Conservation (phyloP, 139 green algal species). For the Micractinium sp. region DNA sequence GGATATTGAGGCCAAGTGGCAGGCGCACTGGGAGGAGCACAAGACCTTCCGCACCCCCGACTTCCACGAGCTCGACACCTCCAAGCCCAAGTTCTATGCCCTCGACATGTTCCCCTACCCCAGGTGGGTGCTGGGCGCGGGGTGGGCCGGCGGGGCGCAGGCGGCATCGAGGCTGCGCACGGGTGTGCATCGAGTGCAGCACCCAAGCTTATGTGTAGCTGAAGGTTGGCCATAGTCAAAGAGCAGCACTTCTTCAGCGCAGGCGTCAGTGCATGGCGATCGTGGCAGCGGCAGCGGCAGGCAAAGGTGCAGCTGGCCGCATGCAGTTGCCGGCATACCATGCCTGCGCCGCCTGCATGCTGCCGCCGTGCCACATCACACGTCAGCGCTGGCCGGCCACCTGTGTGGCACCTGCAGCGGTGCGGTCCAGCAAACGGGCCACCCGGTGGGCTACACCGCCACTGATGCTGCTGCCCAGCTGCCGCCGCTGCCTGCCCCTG, state of each 20-base stretch:
- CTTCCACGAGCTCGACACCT: constrained; percentile 86
- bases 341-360: background rate
- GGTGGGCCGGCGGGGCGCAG: background rate
- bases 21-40: constrained; percentile 88
- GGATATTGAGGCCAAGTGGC: constrained; percentile 83
- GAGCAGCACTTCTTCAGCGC: no score
- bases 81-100: constrained; percentile 98
- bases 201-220: background rate
- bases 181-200: no score
- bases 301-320: background rate
- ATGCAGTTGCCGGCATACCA: no score
- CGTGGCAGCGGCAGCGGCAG: background rate
- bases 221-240: background rate
- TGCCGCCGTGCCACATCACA: no score
- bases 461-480: no score
- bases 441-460: no score
- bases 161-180: background rate
- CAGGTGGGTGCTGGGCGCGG: constrained; percentile 60
- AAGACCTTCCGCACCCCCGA: constrained; percentile 94
- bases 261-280: background rate
- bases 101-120: constrained; percentile 99
- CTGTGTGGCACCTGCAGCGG: background rate
- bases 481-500: no score
- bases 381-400: no score
- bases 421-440: constrained; percentile 66